Conservation (phyloP, 805 yeast genomes). For the Starmerella etchellsii region DNA sequence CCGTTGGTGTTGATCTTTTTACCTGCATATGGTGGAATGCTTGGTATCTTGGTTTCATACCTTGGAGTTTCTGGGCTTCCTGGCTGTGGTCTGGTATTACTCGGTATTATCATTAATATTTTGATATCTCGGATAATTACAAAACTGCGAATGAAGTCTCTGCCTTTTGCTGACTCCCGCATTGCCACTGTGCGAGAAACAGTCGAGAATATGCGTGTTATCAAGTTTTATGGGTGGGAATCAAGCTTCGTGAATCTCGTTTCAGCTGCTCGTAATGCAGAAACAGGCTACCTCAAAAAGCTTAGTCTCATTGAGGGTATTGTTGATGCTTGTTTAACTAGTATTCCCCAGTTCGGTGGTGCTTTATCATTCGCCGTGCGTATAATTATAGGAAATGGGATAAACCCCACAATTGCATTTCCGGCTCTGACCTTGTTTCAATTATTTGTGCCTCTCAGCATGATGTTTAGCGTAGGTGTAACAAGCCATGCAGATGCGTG, state of each 20-base stretch:
- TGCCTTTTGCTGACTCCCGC: constrained; percentile 58
- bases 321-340: constrained; percentile 50
- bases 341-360: constrained; percentile 60
- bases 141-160: constrained; percentile 43
- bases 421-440: constrained; percentile 61
- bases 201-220: constrained; percentile 61
- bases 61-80: constrained; percentile 62
- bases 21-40: constrained; percentile 31
- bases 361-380: constrained; percentile 43
- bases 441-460: constrained; percentile 52
- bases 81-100: constrained; percentile 44
- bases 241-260: constrained; percentile 53
- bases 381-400: constrained; percentile 32
- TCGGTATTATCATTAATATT: constrained; percentile 32
- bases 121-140: constrained; percentile 41
- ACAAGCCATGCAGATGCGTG: constrained; percentile 31
- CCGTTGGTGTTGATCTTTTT: constrained; percentile 14
- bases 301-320: constrained; percentile 56
- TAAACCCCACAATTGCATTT: constrained; percentile 51
- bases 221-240: constrained; percentile 90
- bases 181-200: constrained; percentile 68
- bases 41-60: constrained; percentile 50
- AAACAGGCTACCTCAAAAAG: constrained; percentile 46
- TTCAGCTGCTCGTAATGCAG: constrained; percentile 42
- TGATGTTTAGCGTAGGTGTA: constrained; percentile 41